A percentile compares a stretch with the other conserved stretches of the same genome.
These are phyloP conservation scores for Infundibulicybe gibba DNA, from an alignment of 768 basidiomycete species.

Conservation along the genomic window DNA sequence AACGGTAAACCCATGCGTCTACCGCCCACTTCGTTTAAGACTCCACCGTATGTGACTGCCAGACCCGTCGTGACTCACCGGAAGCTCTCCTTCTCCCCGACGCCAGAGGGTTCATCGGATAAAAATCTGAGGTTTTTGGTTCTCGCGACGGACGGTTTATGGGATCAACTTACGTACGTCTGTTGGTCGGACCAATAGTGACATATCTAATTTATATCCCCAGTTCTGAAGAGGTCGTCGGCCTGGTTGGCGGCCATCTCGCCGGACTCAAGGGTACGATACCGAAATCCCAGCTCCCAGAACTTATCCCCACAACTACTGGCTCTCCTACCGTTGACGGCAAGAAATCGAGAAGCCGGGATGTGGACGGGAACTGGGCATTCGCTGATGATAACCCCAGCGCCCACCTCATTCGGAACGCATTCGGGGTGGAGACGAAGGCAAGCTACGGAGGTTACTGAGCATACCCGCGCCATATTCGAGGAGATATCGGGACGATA, in stretches of 20 bases:
- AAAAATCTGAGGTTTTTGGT: constrained; percentile 71
- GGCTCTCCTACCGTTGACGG: constrained; percentile 62
- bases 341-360: constrained; percentile 42
- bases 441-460: constrained; percentile 52
- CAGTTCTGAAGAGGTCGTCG: constrained; percentile 83
- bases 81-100: constrained; percentile 53
- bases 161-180: constrained; percentile 57
- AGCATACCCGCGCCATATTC: constrained; percentile 84
- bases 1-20: constrained; percentile 56
- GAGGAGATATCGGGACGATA: constrained; percentile 78
- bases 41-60: constrained; percentile 91
- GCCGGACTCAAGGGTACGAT: constrained; percentile 65
- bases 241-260: constrained; percentile 81
- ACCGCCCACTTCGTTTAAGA: constrained; percentile 63
- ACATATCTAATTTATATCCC: constrained; percentile 1
- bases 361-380: constrained; percentile 57
- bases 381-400: constrained; percentile 79
- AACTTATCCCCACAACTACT: constrained; percentile 50
- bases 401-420: constrained; percentile 85
- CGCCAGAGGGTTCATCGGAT: constrained; percentile 18
- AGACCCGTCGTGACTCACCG: constrained; percentile 79
- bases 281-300: constrained; percentile 52
- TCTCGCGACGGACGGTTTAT: constrained; percentile 85
- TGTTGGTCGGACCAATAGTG: neutral
- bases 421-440: constrained; percentile 81